Conservation (phyloP, 2,329 filamentous ascomycete genomes). For the Sporothrix brunneoviolacea region DNA sequence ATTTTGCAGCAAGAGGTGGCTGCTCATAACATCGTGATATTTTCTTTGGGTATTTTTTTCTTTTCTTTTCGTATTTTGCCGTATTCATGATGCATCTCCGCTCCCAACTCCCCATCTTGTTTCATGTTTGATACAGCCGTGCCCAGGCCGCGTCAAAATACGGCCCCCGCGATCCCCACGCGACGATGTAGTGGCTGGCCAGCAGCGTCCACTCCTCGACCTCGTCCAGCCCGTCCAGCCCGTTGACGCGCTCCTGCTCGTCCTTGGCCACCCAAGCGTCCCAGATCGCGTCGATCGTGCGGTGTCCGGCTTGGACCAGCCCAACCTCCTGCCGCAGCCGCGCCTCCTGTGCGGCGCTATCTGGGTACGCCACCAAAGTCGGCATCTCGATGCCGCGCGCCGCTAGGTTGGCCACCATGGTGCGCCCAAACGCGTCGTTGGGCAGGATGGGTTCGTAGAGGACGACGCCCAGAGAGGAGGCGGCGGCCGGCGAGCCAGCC, state of each 20-base stretch:
- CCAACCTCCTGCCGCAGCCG: conserved; percentile 58
- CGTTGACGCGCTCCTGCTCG: conserved; percentile 75
- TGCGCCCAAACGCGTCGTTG: conserved; percentile 77
- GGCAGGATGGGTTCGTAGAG: conserved; percentile 88
- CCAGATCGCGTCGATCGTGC: conserved; percentile 58
- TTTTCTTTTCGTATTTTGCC: background rate
- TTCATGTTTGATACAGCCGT: conserved; percentile 22
- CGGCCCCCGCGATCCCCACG: conserved; percentile 72
- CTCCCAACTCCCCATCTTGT: background rate
- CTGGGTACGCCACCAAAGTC: conserved; percentile 67
- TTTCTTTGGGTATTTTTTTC: background rate
- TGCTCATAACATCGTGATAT: no score
- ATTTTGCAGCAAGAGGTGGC: no score
- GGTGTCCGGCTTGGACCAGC: conserved; percentile 43
- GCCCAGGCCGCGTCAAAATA: conserved; percentile 25
- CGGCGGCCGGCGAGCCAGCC: no score
- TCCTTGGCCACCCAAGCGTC: conserved; percentile 60
- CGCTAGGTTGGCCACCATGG: conserved; percentile 87
- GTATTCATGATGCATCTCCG: background rate
- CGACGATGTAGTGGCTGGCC: conserved; percentile 81
- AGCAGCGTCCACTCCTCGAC: conserved; percentile 89
- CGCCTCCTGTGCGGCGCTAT: conserved; percentile 59
- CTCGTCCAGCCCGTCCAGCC: conserved; percentile 84
- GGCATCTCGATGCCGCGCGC: conserved; percentile 77
- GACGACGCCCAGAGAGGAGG: conserved; percentile 43